Conservation (phyloP, 139 green algal species). For the Chlamydomonas schloesseri region DNA sequence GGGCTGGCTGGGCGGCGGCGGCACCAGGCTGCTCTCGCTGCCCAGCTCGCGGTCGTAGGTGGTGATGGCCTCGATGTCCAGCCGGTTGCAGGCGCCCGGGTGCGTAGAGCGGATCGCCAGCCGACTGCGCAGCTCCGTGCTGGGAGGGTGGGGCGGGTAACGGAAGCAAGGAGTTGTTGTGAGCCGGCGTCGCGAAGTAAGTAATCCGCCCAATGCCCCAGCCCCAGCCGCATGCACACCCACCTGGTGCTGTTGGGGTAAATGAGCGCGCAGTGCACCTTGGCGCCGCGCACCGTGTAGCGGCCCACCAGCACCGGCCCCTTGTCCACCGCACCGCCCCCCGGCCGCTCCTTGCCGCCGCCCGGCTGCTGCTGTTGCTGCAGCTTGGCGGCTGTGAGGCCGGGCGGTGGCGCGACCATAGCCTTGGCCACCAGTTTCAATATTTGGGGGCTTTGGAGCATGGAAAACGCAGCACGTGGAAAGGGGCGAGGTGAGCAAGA, state of each 20-base stretch:
- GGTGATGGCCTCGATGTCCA: conserved; percentile 78
- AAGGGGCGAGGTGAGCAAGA: too few relatives aligned
- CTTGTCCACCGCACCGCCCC: not conserved
- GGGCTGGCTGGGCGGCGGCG: conserved; percentile 7
- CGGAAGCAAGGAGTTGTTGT: too few relatives aligned
- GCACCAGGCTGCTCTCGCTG: not conserved
- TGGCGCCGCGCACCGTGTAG: conserved; percentile 30
- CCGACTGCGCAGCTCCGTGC: conserved; percentile 77
- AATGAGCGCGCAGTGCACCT: conserved; percentile 62
- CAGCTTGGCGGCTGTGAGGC: not conserved
- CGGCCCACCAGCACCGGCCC: conserved; percentile 5
- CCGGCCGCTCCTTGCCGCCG: conserved; percentile 4
- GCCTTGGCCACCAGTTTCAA: conserved; percentile 68
- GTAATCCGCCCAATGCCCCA: too few relatives aligned
- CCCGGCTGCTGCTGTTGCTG: not conserved
- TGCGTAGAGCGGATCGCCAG: conserved; percentile 74
- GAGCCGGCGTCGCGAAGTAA: too few relatives aligned
- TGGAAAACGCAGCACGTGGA: too few relatives aligned
- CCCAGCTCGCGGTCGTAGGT: conserved; percentile 72
- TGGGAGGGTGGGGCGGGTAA: not conserved
- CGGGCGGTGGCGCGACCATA: conserved; percentile 29
- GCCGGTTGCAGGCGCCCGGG: conserved; percentile 80
- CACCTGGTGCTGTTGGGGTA: conserved; percentile 67
- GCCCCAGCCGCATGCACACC: too few relatives aligned
- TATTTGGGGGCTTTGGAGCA: conserved; percentile 43